phyloP scores from a whole-genome alignment of 495 filamentous ascomycete species.

The Penicillium argentinense region DNA sequence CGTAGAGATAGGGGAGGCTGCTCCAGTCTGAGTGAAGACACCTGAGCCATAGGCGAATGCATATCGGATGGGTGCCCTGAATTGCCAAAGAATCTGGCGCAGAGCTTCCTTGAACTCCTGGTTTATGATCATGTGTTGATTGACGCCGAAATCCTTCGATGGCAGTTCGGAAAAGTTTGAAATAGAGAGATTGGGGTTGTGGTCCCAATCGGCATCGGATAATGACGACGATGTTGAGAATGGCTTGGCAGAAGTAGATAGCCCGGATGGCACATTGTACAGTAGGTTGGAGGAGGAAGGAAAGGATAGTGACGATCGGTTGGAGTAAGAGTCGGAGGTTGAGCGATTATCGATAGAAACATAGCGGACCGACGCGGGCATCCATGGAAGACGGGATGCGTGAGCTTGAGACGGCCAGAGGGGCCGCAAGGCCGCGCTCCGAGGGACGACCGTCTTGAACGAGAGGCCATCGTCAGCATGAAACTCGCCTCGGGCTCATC shows the following conservation, averaged over 20 bases:
- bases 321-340: conserved; percentile 20
- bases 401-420: conserved; percentile 25
- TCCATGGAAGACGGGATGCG: conserved; percentile 15
- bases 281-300: conserved; percentile 12
- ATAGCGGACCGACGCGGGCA: conserved; percentile 26
- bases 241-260: conserved; percentile 24
- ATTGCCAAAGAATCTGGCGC: conserved; percentile 86
- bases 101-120: conserved; percentile 90
- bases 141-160: conserved; percentile 85
- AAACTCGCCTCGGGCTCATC: conserved; percentile 3
- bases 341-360: conserved; percentile 27
- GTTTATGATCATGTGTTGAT: conserved; percentile 93
- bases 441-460: conserved; percentile 24
- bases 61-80: conserved; percentile 89
- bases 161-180: conserved; percentile 83
- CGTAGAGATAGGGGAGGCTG: conserved; percentile 45
- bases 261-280: conserved; percentile 14
- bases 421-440: conserved; percentile 21
- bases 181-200: conserved; percentile 72
- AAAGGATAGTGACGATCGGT: conserved; percentile 12
- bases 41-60: conserved; percentile 97
- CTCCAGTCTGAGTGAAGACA: conserved; percentile 80
- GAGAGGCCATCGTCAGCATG: conserved; percentile 4
- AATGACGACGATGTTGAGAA: conserved; percentile 41
- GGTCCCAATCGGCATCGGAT: conserved; percentile 67